phyloP scores from a whole-genome alignment of 176 grass and related monocot genomes.

The Musa troglodytarum region DNA sequence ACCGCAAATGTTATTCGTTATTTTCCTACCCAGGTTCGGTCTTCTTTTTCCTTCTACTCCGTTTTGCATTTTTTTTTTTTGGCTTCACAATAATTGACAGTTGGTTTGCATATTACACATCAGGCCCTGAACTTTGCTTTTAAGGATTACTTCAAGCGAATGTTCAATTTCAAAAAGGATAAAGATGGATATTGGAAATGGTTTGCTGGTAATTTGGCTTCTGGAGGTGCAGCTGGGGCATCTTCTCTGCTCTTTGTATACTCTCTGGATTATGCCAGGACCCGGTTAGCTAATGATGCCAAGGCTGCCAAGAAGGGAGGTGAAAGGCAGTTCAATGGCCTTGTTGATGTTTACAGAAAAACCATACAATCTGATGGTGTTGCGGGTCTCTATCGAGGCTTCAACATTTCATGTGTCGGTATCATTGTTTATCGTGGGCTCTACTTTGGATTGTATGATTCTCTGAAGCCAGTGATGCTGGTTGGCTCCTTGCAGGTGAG shows the following conservation, averaged over 20 bases:
- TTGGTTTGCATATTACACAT: not conserved
- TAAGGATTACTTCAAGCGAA: not conserved
- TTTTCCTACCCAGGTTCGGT: constrained; percentile 3
- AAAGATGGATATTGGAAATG: too few relatives aligned
- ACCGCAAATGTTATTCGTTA: constrained; percentile 13
- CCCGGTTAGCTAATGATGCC: too few relatives aligned
- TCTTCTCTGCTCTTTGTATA: too few relatives aligned
- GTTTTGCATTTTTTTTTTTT: not conserved
- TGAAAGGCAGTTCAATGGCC: too few relatives aligned
- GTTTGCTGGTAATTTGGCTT: too few relatives aligned
- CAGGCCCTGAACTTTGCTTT: constrained; percentile 4
- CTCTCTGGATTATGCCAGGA: too few relatives aligned
- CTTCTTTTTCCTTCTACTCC: not conserved
- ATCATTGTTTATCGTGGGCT: constrained; percentile 12
- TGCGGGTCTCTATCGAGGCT: not conserved
- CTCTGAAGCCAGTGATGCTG: constrained; percentile 3
- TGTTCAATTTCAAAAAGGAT: too few relatives aligned
- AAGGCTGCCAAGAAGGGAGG: too few relatives aligned
- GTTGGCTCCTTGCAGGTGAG: constrained; percentile 8
- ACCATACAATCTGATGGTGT: not conserved
- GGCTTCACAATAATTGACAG: not conserved
- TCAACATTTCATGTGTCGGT: constrained; percentile 11
- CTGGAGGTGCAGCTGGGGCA: too few relatives aligned
- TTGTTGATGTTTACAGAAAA: constrained; percentile 4
- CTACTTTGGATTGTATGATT: not conserved